These are phyloP conservation scores for Starmerella tilneyi DNA, from an alignment of 805 yeast species.

Conservation along the genomic window DNA sequence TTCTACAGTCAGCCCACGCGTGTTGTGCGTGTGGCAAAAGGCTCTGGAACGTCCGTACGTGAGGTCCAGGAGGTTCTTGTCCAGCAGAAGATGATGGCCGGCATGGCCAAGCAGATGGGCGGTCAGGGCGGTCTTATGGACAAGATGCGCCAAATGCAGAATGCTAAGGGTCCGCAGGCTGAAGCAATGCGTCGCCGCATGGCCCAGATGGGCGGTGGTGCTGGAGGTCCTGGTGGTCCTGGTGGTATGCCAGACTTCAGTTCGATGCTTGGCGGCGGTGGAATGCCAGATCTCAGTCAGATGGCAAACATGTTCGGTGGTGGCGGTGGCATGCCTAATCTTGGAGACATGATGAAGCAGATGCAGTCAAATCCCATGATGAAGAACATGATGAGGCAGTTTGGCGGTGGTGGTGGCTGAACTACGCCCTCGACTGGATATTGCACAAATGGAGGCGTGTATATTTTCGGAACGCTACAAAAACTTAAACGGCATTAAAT, in stretches of 20 bases:
- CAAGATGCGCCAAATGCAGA: conserved; percentile 31
- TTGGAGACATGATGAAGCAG: conserved; percentile 54
- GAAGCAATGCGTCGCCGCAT: conserved; percentile 41
- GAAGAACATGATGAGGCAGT: conserved; percentile 38
- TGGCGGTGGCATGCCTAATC: conserved; percentile 59
- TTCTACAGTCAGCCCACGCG: conserved; percentile 75
- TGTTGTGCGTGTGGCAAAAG: conserved; percentile 81
- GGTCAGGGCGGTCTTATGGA: conserved; percentile 48
- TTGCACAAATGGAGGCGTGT: too few species aligned
- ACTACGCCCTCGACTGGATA: too few species aligned
- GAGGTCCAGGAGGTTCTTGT: conserved; percentile 86
- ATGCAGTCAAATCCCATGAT: conserved; percentile 41
- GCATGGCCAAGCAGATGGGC: conserved; percentile 68
- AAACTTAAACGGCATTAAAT: too few species aligned
- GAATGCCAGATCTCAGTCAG: conserved; percentile 44
- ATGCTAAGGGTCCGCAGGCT: conserved; percentile 34
- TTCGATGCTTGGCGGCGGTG: conserved; percentile 42
- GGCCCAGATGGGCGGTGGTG: conserved; percentile 39
- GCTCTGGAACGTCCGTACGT: conserved; percentile 83
- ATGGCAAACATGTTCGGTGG: conserved; percentile 49
- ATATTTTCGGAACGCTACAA: too few species aligned
- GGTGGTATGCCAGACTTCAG: conserved; percentile 28
- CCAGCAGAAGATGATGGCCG: conserved; percentile 90
- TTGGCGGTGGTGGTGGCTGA: conserved; percentile 22
- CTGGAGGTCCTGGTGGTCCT: conserved; percentile 25